Evolutionary conservation across 2,329 filamentous ascomycete genomes (phyloP).

Genomic region (Thielaviopsis ethacetica): DNA sequence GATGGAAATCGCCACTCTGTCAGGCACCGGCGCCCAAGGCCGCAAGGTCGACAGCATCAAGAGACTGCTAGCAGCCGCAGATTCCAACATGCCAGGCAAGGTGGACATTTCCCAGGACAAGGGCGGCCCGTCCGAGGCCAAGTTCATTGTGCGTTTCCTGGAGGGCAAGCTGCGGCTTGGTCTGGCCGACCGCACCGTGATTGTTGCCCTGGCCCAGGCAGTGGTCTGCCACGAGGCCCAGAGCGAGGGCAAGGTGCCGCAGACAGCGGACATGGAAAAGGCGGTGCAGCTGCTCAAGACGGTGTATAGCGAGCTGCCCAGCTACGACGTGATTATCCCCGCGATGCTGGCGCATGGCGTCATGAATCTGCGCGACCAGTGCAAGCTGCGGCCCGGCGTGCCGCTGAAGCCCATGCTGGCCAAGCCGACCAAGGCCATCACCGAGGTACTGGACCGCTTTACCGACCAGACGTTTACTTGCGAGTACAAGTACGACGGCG

Average conservation of each 20-base stretch:
- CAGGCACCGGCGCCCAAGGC: constrained; percentile 74
- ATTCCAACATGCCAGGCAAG: constrained; percentile 56
- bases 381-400: constrained; percentile 84
- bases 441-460: constrained; percentile 90
- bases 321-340: constrained; percentile 88
- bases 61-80: constrained; percentile 83
- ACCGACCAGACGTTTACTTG: constrained; percentile 92
- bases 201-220: constrained; percentile 80
- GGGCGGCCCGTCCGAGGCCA: constrained; percentile 85
- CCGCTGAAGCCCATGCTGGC: constrained; percentile 97
- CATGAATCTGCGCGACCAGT: constrained; percentile 62
- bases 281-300: constrained; percentile 78
- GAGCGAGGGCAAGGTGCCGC: constrained; percentile 49
- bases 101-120: constrained; percentile 86
- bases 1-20: constrained; percentile 72
- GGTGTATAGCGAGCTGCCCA: constrained; percentile 86
- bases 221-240: constrained; percentile 69
- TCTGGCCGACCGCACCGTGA: constrained; percentile 78
- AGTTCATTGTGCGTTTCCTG: constrained; percentile 80
- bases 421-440: constrained; percentile 95
- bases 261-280: constrained; percentile 59
- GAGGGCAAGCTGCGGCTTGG: constrained; percentile 89
- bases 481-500: constrained; percentile 98
- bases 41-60: constrained; percentile 92
- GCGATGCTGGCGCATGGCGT: constrained; percentile 78